Evolutionary conservation across 768 basidiomycete genomes (phyloP), one percentile per base, ranked within the genome.

Genomic region (Myochromella boudieri): DNA sequence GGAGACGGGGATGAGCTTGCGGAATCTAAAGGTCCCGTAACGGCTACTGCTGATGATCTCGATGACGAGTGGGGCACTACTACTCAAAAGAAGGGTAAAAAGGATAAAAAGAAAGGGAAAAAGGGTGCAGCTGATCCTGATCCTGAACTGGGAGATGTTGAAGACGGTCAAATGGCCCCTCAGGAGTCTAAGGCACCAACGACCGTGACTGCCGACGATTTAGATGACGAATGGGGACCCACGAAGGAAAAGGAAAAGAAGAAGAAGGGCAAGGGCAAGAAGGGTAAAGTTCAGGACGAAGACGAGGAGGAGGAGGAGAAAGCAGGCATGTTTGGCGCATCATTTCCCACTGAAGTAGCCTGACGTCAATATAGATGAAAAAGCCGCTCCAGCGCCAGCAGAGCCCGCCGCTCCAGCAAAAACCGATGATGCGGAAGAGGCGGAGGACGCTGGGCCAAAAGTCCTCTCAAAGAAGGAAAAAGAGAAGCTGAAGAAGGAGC

Each of bases 401-500:
- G 51, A 67, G 18, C 55, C 65, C 15, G 44, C 59, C 32, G 46
- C 60, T 14, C 42, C 58, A 20, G 40, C 66, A 20, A 70, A 60
- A 29, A 66, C 63, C 24, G 75, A 65, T 10, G 76, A 72, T 17
- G 78, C 70, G 18, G 81, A 75, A 6, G 83, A 72, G n/a, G 77
- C 66, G 29, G 80, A 77, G 24, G 83, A 76, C 41, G 68, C 67
- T 39, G 89, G 80, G 11, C 71, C 72, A 3, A 84, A 86, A 67
- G 62, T 95, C 25, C 67, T 97, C 27, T 85, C 87, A 14, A 97
- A 97, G 72, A 97, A 95, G 65, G 91, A 98, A 75, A 97, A 97
- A 70, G 95, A 97, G 65, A 85, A 85, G 63, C 72, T 95, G 51
- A 97, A 98, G 81, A 98, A 97, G 71, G 95, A 97, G 68, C 82